Conservation (phyloP, 495 filamentous ascomycete species). For the Baudoinia panamericana region DNA sequence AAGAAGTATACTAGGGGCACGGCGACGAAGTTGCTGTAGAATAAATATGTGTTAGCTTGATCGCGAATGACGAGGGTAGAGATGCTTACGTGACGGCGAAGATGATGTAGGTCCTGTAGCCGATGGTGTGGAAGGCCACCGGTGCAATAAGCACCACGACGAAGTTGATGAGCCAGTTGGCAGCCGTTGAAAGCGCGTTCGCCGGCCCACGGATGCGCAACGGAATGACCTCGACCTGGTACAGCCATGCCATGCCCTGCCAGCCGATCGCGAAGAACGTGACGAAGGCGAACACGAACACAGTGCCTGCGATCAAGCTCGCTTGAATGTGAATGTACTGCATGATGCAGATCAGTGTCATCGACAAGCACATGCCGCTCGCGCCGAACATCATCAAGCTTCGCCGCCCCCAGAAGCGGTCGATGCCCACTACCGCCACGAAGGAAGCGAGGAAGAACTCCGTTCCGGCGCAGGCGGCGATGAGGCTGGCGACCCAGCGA, state of each 20-base stretch:
- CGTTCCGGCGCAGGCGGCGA: constrained; percentile 61
- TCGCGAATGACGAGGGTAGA: background rate
- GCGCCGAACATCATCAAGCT: constrained; percentile 61
- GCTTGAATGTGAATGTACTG: constrained; percentile 24
- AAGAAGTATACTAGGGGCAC: constrained; percentile 60
- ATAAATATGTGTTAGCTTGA: background rate
- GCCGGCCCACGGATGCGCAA: constrained; percentile 59
- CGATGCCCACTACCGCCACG: constrained; percentile 58
- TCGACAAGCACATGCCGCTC: constrained; percentile 52
- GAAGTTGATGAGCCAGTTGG: constrained; percentile 50
- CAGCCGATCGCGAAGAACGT: constrained; percentile 64
- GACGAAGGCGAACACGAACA: constrained; percentile 63
- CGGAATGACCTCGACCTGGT: constrained; percentile 61
- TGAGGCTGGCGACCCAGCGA: constrained; percentile 45
- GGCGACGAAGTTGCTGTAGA: constrained; percentile 50
- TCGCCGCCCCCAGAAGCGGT: constrained; percentile 51
- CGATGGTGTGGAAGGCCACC: constrained; percentile 51
- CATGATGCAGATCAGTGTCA: constrained; percentile 51
- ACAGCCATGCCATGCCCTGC: constrained; percentile 68
- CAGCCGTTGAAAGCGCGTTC: constrained; percentile 55
- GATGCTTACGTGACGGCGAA: constrained; percentile 53
- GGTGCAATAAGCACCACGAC: constrained; percentile 62
- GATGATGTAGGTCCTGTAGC: constrained; percentile 62
- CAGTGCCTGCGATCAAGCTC: constrained; percentile 36
- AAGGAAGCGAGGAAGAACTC: constrained; percentile 64